These are phyloP conservation scores for Lichtheimia hyalospora DNA, from an alignment of 371 early-diverging fungal species.

Conservation along the genomic window DNA sequence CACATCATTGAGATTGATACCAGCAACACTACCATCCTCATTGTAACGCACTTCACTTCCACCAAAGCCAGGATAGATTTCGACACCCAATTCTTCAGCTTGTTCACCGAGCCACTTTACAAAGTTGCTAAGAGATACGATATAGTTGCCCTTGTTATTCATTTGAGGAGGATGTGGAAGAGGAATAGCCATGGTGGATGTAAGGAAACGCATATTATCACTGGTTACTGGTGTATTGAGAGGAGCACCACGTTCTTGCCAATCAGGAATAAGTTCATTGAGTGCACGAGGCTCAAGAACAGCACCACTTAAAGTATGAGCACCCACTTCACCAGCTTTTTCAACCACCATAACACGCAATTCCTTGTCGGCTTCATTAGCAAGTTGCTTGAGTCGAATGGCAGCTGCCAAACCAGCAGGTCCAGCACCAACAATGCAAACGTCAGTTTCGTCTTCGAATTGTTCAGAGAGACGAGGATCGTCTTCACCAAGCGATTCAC, in stretches of 20 bases:
- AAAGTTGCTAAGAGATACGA: conserved; percentile 91
- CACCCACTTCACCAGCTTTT: conserved; percentile 95
- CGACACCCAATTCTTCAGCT: conserved; percentile 96
- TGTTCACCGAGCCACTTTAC: conserved; percentile 96
- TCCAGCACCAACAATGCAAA: conserved; percentile 96
- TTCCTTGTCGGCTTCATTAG: conserved; percentile 82
- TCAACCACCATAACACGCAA: conserved; percentile 91
- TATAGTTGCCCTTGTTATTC: conserved; percentile 97
- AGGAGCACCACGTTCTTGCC: conserved; percentile 95
- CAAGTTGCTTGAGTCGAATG: conserved; percentile 90
- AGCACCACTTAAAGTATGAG: conserved; percentile 95
- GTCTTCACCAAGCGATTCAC: conserved; percentile 36
- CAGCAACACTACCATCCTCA: conserved; percentile 89
- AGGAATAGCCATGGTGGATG: conserved; percentile 79
- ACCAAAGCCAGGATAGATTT: conserved; percentile 93
- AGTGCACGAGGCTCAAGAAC: conserved; percentile 93
- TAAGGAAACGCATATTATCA: conserved; percentile 89
- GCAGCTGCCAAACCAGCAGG: conserved; percentile 96
- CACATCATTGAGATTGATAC: conserved; percentile 95
- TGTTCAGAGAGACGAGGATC: conserved; percentile 54
- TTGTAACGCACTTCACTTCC: conserved; percentile 91
- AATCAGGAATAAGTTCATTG: conserved; percentile 95
- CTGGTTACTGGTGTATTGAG: conserved; percentile 84
- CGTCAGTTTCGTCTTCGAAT: conserved; percentile 89
- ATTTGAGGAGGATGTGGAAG: conserved; percentile 96